Base-by-base conservation (phyloP, 108 stramenopile genomes). In the Nitzschia palea region DNA sequence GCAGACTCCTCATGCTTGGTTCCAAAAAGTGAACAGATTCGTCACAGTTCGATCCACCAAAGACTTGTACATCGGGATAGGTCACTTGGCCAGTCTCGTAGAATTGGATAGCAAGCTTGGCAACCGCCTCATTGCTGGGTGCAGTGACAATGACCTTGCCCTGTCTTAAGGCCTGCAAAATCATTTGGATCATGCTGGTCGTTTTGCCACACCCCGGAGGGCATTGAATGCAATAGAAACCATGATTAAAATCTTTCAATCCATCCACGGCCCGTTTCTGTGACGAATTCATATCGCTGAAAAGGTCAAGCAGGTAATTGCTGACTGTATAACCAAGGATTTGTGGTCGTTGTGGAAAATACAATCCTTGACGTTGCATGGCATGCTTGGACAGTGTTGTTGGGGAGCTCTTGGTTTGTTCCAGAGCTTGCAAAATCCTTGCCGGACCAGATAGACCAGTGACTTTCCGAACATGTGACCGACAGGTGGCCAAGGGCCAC, bases 51-150 rank as follows among this genome's bases (percentile, higher is more conserved):
- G n/a, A n/a, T 40, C 14, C 37, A 10, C 37, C 37, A 40, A 10
- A 40, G 8, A 40, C 37, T 10, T 8, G 10, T 8, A 40, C 10
- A 8, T 40, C 37, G 8, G 10, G 25, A 15, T 59, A 55, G 9
- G 27, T 45, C 2, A 55, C n/a, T 54, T 29, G 14, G 1, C 52
- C 61, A 28, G 37, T 20, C 15, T 28, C 44, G 17, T 15, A 29
- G 8, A 97, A 70, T 42, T 90, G 87, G n/a, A 81, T 28, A 15
- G 94, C 68, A 2, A 97, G 80, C 37, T 95, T 93, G 54, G 96
- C 96, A 44, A 95, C 91, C 0, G 94, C 96, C 5, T 86, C 89
- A 76, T 97, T 97, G 9, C 81, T 84, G 1, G 95, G 96, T 10
- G 95, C 94, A 44, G 76, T 78, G 4, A 97, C 90, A 37, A 97